These are phyloP conservation scores for Spergularia azorica DNA, from an alignment of 179 eudicot species.

Conservation along the genomic window DNA sequence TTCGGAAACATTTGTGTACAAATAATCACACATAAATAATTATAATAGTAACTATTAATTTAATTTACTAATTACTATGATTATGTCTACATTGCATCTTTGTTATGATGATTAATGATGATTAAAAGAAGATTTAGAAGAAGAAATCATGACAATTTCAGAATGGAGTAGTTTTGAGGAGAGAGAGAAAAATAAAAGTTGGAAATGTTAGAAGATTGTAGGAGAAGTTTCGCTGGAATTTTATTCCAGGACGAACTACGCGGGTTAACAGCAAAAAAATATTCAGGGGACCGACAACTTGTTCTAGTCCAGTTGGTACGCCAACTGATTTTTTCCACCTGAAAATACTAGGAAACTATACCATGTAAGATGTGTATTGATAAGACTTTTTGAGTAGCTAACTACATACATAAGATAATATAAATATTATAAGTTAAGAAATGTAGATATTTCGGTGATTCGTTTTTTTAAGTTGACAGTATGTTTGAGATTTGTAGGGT, in stretches of 20 bases:
- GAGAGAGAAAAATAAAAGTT: not conserved
- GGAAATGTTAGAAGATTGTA: not conserved
- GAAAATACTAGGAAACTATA: no score
- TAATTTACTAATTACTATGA: not conserved
- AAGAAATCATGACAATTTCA: no score
- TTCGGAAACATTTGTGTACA: conserved; percentile 28
- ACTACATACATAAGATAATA: no score
- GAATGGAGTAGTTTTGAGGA: no score
- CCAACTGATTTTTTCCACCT: conserved; percentile 11
- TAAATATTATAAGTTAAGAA: no score
- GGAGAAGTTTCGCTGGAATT: not conserved
- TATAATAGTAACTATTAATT: not conserved
- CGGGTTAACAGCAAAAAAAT: conserved; percentile 15
- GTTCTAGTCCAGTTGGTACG: conserved; percentile 19
- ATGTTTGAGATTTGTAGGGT: no score
- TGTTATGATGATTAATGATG: not conserved
- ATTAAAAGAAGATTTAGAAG: not conserved
- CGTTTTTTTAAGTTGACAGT: no score
- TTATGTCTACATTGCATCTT: not conserved
- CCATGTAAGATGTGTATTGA: no score
- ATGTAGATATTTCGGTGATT: no score
- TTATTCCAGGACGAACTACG: conserved; percentile 19
- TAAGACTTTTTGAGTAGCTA: no score
- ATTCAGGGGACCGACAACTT: not conserved
- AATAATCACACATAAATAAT: not conserved